These are phyloP conservation scores for Colletotrichum cuscutae DNA, from an alignment of 2,329 filamentous ascomycete species.

Conservation along the genomic window DNA sequence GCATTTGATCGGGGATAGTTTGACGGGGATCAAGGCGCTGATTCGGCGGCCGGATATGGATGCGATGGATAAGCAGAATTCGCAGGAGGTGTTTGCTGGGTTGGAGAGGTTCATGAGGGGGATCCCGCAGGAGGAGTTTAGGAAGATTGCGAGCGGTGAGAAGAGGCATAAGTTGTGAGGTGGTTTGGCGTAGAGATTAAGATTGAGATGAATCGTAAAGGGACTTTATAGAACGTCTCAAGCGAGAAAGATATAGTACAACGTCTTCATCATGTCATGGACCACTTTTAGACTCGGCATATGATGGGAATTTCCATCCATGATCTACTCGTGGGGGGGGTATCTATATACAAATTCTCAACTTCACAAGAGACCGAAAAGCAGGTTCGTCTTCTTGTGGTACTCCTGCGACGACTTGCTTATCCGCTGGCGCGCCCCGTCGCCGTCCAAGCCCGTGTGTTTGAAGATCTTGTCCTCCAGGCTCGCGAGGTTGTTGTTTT, in stretches of 20 bases:
- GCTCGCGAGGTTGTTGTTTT: constrained; percentile 48
- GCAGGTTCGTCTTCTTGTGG: constrained; percentile 82
- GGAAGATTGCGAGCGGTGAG: constrained; percentile 83
- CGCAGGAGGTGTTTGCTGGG: constrained; percentile 86
- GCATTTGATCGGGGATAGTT: constrained; percentile 82
- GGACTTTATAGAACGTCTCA: neutral
- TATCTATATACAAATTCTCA: constrained; percentile 32
- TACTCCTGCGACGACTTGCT: constrained; percentile 76
- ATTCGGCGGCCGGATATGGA: constrained; percentile 80
- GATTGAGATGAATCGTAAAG: too few species aligned
- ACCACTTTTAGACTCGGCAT: neutral
- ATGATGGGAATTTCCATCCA: neutral
- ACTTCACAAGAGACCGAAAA: constrained; percentile 80
- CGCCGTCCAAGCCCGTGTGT: constrained; percentile 57
- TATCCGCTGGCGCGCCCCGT: constrained; percentile 64
- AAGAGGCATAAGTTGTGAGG: constrained; percentile 90
- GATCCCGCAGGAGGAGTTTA: constrained; percentile 88
- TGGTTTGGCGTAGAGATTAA: neutral
- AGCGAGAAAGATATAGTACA: neutral
- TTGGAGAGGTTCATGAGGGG: constrained; percentile 83
- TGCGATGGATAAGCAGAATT: constrained; percentile 78
- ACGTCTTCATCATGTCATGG: neutral
- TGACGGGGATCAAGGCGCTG: constrained; percentile 86
- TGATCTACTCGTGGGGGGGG: neutral
- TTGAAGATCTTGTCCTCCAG: constrained; percentile 58